These are phyloP conservation scores for Sistotremastrum niveocremeum DNA, from an alignment of 768 basidiomycete genomes.

Conservation along the genomic window DNA sequence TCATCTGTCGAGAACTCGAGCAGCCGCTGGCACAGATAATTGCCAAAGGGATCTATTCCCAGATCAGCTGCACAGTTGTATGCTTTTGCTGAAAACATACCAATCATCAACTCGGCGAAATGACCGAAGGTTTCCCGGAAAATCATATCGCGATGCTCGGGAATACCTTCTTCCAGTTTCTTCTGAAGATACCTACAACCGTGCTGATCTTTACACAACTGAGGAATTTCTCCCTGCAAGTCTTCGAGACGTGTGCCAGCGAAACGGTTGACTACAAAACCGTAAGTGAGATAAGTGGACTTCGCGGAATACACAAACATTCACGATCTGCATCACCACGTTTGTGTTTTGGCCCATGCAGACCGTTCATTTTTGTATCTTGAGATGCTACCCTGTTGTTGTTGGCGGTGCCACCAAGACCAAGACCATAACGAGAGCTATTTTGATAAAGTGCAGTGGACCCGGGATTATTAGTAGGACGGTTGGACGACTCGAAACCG, in stretches of 20 bases:
- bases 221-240: constrained; percentile 85
- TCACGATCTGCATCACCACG: constrained; percentile 85
- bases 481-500: constrained; percentile 32
- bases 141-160: constrained; percentile 98
- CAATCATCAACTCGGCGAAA: constrained; percentile 97
- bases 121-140: constrained; percentile 97
- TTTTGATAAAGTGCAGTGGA: constrained; percentile 68
- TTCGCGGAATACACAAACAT: constrained; percentile 29
- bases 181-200: constrained; percentile 98
- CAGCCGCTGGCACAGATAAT: constrained; percentile 97
- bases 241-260: constrained; percentile 94
- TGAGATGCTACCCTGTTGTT: constrained; percentile 21
- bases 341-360: constrained; percentile 91
- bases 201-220: constrained; percentile 96
- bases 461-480: constrained; percentile 25
- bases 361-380: constrained; percentile 76
- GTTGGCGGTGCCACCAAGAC: constrained; percentile 38
- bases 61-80: neutral
- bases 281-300: neutral
- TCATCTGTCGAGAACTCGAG: constrained; percentile 96
- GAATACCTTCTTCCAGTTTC: constrained; percentile 91
- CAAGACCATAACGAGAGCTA: constrained; percentile 63
- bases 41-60: constrained; percentile 83
- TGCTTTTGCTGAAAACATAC: constrained; percentile 23
- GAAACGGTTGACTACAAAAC: constrained; percentile 75